phyloP scores from a whole-genome alignment of 164 flowering plant genomes.

The Sedum album region DNA sequence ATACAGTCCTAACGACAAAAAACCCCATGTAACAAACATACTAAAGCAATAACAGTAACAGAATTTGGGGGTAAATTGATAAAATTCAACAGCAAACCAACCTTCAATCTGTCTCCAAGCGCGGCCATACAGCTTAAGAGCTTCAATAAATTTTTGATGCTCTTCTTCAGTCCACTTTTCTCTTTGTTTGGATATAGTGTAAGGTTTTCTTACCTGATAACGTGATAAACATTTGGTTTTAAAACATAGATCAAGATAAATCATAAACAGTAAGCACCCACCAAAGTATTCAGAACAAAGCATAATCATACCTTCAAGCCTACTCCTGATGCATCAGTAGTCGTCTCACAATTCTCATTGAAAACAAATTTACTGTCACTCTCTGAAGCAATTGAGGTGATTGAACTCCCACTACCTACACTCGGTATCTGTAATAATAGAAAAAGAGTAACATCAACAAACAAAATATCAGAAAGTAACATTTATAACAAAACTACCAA shows the following conservation, averaged over 20 bases:
- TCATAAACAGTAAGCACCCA: background rate
- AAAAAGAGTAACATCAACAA: too few species aligned
- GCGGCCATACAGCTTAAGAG: slow-evolving; percentile 3
- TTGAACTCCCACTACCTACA: background rate
- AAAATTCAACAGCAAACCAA: background rate
- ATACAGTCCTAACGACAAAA: background rate
- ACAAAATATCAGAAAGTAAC: too few species aligned
- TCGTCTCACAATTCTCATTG: background rate
- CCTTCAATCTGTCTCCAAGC: slow-evolving; percentile 5
- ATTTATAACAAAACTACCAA: background rate
- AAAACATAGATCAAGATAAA: too few species aligned
- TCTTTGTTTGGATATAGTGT: slow-evolving; percentile 7
- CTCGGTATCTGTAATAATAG: background rate
- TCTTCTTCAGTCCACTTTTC: slow-evolving; percentile 7
- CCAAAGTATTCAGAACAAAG: background rate
- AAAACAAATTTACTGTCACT: background rate
- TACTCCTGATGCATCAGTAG: background rate
- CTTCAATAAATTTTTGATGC: slow-evolving; percentile 3
- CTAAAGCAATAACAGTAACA: background rate
- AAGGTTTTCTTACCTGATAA: background rate
- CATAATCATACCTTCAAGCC: background rate
- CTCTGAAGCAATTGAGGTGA: background rate
- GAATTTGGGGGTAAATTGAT: background rate
- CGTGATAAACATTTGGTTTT: background rate
- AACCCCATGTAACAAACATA: background rate